Evolutionary conservation across 2,329 filamentous ascomycete genomes (phyloP), one percentile per base, ranked within the genome.

Genomic region (Fusarium multiceps): DNA sequence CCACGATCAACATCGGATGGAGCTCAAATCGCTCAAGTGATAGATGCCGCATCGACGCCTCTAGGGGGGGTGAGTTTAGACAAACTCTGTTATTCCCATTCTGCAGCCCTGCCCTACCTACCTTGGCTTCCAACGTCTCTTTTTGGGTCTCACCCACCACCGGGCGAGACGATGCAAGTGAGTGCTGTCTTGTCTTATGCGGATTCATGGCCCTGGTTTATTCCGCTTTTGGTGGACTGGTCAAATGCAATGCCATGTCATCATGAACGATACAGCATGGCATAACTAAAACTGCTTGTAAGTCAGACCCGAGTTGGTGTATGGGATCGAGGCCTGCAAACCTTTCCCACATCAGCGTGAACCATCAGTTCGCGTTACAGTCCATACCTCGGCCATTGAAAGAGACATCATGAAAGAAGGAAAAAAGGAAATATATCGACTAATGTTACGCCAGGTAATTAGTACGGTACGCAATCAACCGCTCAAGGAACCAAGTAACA

Each of bases 191-290:
- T 45, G 43, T 69, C 49, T 64, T 34, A 45, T 42, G 40, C 46
- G 27, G 46, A 40, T 41, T 63, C 57, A 55, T 47, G 47, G 34
- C 27, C 42, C 48, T 63, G 41, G 37, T 27, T 63, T 63, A 53
- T 63, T 63, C 58, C 58, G 42, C 41, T 42, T 63, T 48, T 37
- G 48, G 48, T 63, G 58, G 30, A 28, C 32, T 25, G 47, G 47
- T 25, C 46, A 30, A 55, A 63, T 63, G 67, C 67, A 71, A 56
- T 68, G 67, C 67, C 63, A 70, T 71, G 67, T 70, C 67, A 70
- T 71, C 63, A 56, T 48, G 60, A 63, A 63, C 59, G 48, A 43
- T 28, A 56, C 47, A 50, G 30, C 47, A 50, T 25, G 13, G 47
- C 47, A 50, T 46, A 46, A 27, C 43, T 18, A 34, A 18, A 50